Evolutionary conservation across 805 yeast genomes (phyloP).

Genomic region (Starmerella potacharoeniae): DNA sequence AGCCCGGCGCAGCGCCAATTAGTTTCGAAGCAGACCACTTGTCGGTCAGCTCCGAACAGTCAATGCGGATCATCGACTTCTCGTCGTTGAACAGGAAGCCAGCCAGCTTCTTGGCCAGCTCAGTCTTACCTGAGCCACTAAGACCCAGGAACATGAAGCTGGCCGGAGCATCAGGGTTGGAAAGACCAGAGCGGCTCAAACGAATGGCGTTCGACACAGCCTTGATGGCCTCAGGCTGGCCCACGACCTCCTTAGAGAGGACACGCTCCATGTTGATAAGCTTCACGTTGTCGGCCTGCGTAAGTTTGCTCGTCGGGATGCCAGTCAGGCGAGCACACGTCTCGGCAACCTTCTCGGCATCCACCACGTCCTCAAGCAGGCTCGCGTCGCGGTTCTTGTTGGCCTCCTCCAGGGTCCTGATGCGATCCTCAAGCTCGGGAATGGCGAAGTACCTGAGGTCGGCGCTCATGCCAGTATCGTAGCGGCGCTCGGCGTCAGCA

Average conservation of each 20-base stretch:
- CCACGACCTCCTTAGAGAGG: slow-evolving; percentile 74
- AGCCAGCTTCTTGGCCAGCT: slow-evolving; percentile 91
- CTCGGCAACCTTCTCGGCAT: slow-evolving; percentile 85
- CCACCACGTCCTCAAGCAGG: slow-evolving; percentile 80
- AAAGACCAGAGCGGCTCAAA: slow-evolving; percentile 83
- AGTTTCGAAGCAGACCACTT: slow-evolving; percentile 92
- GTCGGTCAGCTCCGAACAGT: slow-evolving; percentile 92
- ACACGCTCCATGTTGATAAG: slow-evolving; percentile 90
- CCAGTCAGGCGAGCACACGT: slow-evolving; percentile 95
- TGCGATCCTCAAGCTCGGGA: slow-evolving; percentile 75
- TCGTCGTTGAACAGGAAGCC: slow-evolving; percentile 94
- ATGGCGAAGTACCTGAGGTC: slow-evolving; percentile 95
- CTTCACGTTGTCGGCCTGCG: slow-evolving; percentile 90
- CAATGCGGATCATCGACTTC: slow-evolving; percentile 92
- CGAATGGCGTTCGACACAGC: slow-evolving; percentile 94
- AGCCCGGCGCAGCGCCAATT: slow-evolving; percentile 95
- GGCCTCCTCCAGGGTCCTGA: slow-evolving; percentile 62
- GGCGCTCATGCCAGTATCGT: slow-evolving; percentile 88
- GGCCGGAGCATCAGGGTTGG: slow-evolving; percentile 94
- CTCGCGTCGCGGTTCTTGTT: slow-evolving; percentile 56
- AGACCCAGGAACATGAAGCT: slow-evolving; percentile 89
- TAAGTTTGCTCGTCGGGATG: slow-evolving; percentile 86
- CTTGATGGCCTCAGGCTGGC: slow-evolving; percentile 90
- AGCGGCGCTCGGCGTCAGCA: slow-evolving; percentile 91
- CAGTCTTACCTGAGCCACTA: slow-evolving; percentile 97